Conservation (phyloP, 495 filamentous ascomycete genomes). For the Chaetomium tenue region DNA sequence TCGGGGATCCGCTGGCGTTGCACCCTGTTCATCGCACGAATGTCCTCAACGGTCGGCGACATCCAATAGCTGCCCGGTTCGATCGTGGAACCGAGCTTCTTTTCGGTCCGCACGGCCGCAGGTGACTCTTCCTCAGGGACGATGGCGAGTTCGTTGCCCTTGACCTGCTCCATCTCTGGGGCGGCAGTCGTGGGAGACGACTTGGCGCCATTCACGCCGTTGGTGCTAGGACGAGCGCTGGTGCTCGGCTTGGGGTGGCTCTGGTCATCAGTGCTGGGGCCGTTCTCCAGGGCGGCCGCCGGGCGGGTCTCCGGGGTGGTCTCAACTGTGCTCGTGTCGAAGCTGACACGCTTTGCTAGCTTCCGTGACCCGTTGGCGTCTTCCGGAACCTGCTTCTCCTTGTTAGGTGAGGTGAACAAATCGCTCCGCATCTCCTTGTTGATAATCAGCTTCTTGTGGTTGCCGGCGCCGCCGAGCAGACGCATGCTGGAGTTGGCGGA, state of each 20-base stretch:
- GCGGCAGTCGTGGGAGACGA: slow-evolving; percentile 42
- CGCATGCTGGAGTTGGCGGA: slow-evolving; percentile 62
- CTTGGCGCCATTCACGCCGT: slow-evolving; percentile 52
- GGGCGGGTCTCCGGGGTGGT: slow-evolving; percentile 38
- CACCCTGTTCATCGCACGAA: slow-evolving; percentile 69
- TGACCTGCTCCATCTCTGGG: slow-evolving; percentile 70
- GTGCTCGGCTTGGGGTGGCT: slow-evolving; percentile 61
- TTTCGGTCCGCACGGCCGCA: slow-evolving; percentile 32
- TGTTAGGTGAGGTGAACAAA: slow-evolving; percentile 60
- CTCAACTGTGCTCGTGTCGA: slow-evolving; percentile 61
- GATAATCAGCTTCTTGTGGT: slow-evolving; percentile 85
- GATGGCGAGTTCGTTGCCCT: slow-evolving; percentile 72
- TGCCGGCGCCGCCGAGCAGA: slow-evolving; percentile 59
- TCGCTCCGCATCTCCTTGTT: slow-evolving; percentile 80
- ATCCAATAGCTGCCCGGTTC: slow-evolving; percentile 80
- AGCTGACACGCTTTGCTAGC: slow-evolving; percentile 84
- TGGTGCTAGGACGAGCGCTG: slow-evolving; percentile 37
- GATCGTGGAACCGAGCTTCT: slow-evolving; percentile 47
- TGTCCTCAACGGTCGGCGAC: slow-evolving; percentile 65
- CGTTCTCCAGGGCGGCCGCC: slow-evolving; percentile 8
- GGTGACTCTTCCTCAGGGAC: slow-evolving; percentile 67
- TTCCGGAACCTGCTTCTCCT: slow-evolving; percentile 44
- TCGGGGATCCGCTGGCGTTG: slow-evolving; percentile 67
- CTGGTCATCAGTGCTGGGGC: slow-evolving; percentile 61
- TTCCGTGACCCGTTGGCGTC: slow-evolving; percentile 54